phyloP scores from a whole-genome alignment of 768 basidiomycete genomes.

The Lentinula sp. region DNA sequence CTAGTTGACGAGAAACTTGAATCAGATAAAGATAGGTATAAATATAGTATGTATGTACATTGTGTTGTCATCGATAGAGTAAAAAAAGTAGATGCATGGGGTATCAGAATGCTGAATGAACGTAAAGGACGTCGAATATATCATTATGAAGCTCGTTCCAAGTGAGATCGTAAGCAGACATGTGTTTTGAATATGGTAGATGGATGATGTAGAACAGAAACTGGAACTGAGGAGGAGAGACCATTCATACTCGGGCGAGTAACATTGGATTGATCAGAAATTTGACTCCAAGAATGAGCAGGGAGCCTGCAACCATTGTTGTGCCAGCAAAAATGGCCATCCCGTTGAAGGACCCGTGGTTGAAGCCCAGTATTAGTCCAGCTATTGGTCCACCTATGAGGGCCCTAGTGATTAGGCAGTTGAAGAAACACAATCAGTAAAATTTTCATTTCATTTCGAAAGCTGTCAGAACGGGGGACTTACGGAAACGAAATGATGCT shows the following conservation, averaged over 20 bases:
- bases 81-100: not conserved
- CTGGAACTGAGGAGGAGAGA: not conserved
- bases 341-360: slow-evolving; percentile 39
- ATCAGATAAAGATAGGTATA: not conserved
- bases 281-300: slow-evolving; percentile 47
- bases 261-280: slow-evolving; percentile 36
- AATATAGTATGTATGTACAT: not conserved
- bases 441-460: too few species aligned
- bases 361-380: slow-evolving; percentile 45
- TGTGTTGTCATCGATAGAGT: too few species aligned
- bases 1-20: not conserved
- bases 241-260: slow-evolving; percentile 35
- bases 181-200: not conserved
- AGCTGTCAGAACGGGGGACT: slow-evolving; percentile 23
- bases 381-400: slow-evolving; percentile 61
- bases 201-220: not conserved
- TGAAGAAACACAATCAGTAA: too few species aligned
- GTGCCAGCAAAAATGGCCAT: slow-evolving; percentile 58
- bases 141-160: not conserved
- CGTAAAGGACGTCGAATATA: not conserved
- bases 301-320: slow-evolving; percentile 52
- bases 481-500: slow-evolving; percentile 65
- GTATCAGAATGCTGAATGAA: not conserved
- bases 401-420: slow-evolving; percentile 30
- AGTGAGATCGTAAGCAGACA: not conserved